A percentile compares a stretch with the other conserved stretches of the same genome.
Evolutionary conservation across 768 basidiomycete genomes (phyloP).

Genomic region (Mycena haematopus): DNA sequence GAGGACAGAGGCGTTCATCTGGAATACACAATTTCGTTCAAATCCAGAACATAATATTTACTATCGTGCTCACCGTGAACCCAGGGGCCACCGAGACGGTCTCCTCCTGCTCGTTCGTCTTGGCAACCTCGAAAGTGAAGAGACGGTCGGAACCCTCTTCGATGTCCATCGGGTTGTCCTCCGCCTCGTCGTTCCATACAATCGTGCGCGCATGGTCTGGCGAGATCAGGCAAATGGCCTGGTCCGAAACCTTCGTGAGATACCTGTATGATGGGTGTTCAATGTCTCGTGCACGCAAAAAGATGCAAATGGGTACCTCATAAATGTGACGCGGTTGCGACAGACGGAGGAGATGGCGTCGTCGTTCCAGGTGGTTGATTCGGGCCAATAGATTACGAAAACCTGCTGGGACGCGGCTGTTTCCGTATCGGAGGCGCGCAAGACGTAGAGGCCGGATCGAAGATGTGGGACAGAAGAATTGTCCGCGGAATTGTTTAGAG

Average conservation of each 20-base stretch:
- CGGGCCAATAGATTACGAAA: conserved; percentile 68
- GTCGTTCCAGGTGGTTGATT: conserved; percentile 65
- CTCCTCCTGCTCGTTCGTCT: conserved; percentile 63
- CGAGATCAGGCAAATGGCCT: conserved; percentile 58
- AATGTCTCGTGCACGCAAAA: neutral
- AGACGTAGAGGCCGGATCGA: conserved; percentile 59
- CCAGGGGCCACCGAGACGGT: conserved; percentile 49
- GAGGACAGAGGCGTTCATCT: conserved; percentile 23
- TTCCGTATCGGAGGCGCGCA: conserved; percentile 31
- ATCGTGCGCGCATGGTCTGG: conserved; percentile 51
- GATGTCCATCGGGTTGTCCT: conserved; percentile 35
- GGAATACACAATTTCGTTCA: neutral
- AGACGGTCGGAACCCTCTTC: conserved; percentile 54
- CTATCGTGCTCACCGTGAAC: conserved; percentile 45
- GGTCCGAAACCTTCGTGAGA: conserved; percentile 64
- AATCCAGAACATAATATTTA: neutral
- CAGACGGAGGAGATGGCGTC: conserved; percentile 48
- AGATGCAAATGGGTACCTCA: conserved; percentile 49
- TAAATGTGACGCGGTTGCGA: conserved; percentile 65
- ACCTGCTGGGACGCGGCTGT: conserved; percentile 34
- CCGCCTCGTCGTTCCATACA: conserved; percentile 47
- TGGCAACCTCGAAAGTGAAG: conserved; percentile 59
- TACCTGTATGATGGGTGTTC: conserved; percentile 46
- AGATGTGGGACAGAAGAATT: conserved; percentile 38
- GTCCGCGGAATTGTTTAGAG: conserved; percentile 18